Conservation (phyloP, 305 asterid species). For the Fraxinus greggii region DNA sequence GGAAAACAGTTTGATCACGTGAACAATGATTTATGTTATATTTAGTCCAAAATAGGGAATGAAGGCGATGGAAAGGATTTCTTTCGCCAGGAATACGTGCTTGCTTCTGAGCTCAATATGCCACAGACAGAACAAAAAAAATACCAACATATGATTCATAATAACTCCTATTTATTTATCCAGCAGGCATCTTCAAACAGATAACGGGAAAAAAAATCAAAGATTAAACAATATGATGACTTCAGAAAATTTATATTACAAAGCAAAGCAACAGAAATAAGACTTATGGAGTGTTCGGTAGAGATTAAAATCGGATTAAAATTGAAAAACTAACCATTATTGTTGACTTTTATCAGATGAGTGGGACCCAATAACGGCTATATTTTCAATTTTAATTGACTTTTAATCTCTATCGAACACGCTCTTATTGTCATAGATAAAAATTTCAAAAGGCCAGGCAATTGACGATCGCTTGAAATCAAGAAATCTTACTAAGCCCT, state of each 20-base stretch:
- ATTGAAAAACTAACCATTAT: no score
- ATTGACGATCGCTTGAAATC: not conserved
- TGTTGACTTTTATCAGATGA: no score
- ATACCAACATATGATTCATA: not conserved
- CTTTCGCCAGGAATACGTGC: not conserved
- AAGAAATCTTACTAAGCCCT: not conserved
- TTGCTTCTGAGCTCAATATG: not conserved
- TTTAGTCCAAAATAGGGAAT: not conserved
- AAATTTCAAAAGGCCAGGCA: not conserved
- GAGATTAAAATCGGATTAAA: no score
- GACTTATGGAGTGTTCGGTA: no score
- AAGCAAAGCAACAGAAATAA: not conserved
- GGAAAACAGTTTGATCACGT: not conserved
- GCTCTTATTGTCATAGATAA: not conserved
- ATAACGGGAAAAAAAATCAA: not conserved
- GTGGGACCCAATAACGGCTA: no score
- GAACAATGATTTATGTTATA: not conserved
- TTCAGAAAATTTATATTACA: not conserved
- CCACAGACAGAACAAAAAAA: not conserved
- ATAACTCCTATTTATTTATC: not conserved
- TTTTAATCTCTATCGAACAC: no score
- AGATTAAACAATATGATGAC: not conserved
- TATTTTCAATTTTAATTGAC: no score
- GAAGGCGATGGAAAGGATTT: not conserved
- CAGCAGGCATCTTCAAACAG: not conserved